A percentile compares a stretch with the other conserved stretches of the same genome.
These are phyloP conservation scores for Smithsoniella earleae DNA, from an alignment of 163 green algal species.

Conservation along the genomic window DNA sequence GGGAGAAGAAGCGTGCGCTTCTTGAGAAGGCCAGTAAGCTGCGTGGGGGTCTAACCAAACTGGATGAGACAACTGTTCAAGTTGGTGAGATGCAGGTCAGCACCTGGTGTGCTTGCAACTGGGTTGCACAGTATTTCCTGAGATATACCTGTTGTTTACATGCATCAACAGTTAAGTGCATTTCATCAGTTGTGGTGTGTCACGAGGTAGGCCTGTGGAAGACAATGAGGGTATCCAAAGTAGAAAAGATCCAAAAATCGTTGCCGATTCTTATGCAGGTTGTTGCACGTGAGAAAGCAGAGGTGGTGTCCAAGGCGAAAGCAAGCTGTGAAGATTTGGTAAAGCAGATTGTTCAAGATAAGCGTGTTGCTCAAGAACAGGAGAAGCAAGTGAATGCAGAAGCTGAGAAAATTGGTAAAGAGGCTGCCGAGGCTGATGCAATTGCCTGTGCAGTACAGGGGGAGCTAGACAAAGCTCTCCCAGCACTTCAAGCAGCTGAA, in stretches of 20 bases:
- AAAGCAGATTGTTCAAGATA: constrained; percentile 82
- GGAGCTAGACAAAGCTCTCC: constrained; percentile 76
- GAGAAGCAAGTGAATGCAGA: constrained; percentile 76
- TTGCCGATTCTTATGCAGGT: constrained; percentile 33
- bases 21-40: constrained; percentile 65
- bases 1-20: constrained; percentile 61
- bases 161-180: too few relatives aligned
- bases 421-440: constrained; percentile 71
- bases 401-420: constrained; percentile 69
- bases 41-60: constrained; percentile 67
- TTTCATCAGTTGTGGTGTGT: too few relatives aligned
- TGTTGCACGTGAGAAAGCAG: constrained; percentile 67
- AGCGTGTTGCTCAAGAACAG: constrained; percentile 75
- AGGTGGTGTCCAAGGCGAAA: constrained; percentile 72
- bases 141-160: too few relatives aligned
- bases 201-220: too few relatives aligned
- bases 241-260: too few relatives aligned
- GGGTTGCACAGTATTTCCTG: too few relatives aligned
- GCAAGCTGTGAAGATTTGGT: constrained; percentile 76
- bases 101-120: too few relatives aligned
- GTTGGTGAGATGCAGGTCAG: constrained; percentile 67
- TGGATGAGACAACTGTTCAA: constrained; percentile 74
- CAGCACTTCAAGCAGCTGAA: constrained; percentile 67
- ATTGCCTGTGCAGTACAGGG: constrained; percentile 67
- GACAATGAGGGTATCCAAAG: too few relatives aligned